Conservation (phyloP, 2,329 filamentous ascomycete species). For the Pseudogymnoascus sp. region DNA sequence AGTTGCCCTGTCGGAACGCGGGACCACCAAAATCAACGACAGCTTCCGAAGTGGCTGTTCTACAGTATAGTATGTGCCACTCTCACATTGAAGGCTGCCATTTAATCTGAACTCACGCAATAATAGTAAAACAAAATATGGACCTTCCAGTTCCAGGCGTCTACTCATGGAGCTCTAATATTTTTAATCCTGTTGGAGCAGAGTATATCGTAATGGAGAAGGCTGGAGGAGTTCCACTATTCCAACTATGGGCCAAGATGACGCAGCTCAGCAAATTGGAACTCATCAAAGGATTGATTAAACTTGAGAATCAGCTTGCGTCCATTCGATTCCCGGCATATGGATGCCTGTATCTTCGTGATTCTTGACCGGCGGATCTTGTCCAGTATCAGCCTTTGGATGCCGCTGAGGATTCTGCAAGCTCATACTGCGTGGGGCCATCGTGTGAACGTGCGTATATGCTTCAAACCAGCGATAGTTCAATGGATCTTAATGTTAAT, state of each 20-base stretch:
- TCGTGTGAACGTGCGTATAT: neutral
- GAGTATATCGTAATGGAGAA: constrained; percentile 37
- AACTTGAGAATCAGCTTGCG: neutral
- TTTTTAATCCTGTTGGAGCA: constrained; percentile 22
- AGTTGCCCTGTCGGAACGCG: constrained; percentile 34
- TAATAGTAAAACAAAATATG: constrained; percentile 15
- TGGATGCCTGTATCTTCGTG: neutral
- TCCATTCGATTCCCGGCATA: neutral
- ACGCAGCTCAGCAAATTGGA: constrained; percentile 15
- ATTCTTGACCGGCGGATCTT: neutral
- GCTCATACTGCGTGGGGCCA: neutral
- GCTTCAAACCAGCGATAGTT: neutral
- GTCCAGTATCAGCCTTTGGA: neutral
- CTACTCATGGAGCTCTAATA: constrained; percentile 26
- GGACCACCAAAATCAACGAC: constrained; percentile 33
- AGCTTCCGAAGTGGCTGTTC: constrained; percentile 40
- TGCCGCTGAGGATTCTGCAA: neutral
- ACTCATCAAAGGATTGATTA: constrained; percentile 10
- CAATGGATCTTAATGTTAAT: neutral
- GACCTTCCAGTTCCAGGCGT: constrained; percentile 28
- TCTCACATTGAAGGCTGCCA: neutral
- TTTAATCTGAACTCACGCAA: neutral
- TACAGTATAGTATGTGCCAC: constrained; percentile 32
- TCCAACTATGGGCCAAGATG: constrained; percentile 20
- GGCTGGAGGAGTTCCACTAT: constrained; percentile 27